These are phyloP conservation scores for Medicago ruthenica DNA, from an alignment of 306 rosid genomes.

Conservation along the genomic window DNA sequence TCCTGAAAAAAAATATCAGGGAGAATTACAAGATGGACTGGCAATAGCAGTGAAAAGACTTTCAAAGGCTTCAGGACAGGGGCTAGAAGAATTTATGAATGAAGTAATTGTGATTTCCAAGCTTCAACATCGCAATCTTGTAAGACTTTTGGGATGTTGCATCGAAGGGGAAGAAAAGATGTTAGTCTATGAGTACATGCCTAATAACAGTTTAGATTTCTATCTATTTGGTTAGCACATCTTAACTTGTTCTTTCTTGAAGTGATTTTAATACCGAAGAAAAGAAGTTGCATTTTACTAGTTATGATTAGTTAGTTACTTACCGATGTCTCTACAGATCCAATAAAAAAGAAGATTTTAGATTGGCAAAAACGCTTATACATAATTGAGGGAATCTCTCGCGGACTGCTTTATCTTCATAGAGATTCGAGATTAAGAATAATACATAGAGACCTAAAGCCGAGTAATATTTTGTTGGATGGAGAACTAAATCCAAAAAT, in stretches of 20 bases:
- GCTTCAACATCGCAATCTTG: constrained; percentile 51
- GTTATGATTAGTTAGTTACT: background rate
- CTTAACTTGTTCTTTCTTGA: background rate
- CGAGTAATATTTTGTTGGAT: constrained; percentile 39
- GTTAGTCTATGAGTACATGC: constrained; percentile 50
- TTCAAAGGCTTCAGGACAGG: constrained; percentile 41
- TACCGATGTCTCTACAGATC: background rate
- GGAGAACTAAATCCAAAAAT: constrained; percentile 40
- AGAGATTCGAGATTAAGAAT: constrained; percentile 44
- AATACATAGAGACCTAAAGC: constrained; percentile 42
- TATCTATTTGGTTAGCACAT: constrained; percentile 43
- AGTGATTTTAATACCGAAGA: too few relatives aligned
- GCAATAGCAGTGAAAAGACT: constrained; percentile 48
- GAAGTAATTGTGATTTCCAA: constrained; percentile 47
- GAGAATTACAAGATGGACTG: constrained; percentile 31
- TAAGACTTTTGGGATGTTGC: constrained; percentile 46
- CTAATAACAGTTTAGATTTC: constrained; percentile 45
- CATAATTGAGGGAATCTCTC: constrained; percentile 38
- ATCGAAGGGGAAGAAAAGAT: constrained; percentile 44
- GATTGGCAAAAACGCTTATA: constrained; percentile 32
- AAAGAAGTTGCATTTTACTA: background rate
- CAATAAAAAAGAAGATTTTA: background rate
- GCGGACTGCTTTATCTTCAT: constrained; percentile 39
- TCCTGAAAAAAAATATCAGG: constrained; percentile 9
- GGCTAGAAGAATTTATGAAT: constrained; percentile 42